Percentiles rank a stretch among this genome's conserved stretches.
Conservation (phyloP, 305 asterid species). For the Stenogyne calaminthoides region DNA sequence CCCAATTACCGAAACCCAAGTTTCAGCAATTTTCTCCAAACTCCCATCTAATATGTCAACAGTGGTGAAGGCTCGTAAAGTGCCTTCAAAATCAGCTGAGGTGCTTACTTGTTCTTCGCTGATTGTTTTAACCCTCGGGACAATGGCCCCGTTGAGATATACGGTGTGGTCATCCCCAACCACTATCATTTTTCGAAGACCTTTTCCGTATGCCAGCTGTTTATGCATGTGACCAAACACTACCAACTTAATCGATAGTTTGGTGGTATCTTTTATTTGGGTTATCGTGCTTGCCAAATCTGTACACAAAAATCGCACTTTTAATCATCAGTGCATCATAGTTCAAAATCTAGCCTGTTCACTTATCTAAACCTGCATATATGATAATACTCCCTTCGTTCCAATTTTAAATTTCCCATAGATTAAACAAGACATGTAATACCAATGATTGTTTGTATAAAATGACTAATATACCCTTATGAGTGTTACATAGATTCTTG, state of each 20-base stretch:
- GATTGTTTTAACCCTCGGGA: conserved; percentile 63
- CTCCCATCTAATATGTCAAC: conserved; percentile 62
- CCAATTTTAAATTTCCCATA: too few relatives aligned
- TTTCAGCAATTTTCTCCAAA: conserved; percentile 66
- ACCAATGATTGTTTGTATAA: background rate
- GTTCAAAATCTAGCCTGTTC: background rate
- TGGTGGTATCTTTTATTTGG: conserved; percentile 54
- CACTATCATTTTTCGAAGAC: conserved; percentile 78
- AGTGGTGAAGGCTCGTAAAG: conserved; percentile 67
- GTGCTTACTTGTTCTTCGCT: conserved; percentile 36
- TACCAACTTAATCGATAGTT: conserved; percentile 59
- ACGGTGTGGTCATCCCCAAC: conserved; percentile 61
- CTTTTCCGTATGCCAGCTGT: conserved; percentile 62
- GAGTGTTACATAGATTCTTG: too few relatives aligned
- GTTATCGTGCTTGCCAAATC: conserved; percentile 75
- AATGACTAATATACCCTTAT: too few relatives aligned
- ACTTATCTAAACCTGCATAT: conserved; percentile 1
- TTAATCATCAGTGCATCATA: background rate
- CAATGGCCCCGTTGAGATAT: conserved; percentile 84
- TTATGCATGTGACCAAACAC: conserved; percentile 98
- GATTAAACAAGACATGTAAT: too few relatives aligned
- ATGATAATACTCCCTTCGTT: background rate
- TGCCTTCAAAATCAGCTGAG: conserved; percentile 38
- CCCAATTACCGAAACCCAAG: conserved; percentile 77
- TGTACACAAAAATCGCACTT: conserved; percentile 36